Percentiles rank a stretch among this genome's conserved stretches.
phyloP scores from a whole-genome alignment of 805 yeast species.

The Zygosaccharomyces siamensis region DNA sequence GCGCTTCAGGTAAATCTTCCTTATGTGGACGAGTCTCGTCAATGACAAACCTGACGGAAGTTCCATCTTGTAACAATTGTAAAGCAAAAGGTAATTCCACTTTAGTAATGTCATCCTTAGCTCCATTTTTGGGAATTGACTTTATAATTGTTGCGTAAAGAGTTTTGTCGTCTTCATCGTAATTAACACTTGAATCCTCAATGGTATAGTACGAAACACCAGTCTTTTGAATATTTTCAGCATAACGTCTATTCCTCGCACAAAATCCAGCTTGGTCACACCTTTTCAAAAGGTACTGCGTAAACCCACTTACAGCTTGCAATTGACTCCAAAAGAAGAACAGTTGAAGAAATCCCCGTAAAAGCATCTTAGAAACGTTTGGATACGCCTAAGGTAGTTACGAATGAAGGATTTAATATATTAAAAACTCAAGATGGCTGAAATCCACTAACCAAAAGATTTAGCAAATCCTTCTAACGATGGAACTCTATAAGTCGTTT shows the following conservation, averaged over 20 bases:
- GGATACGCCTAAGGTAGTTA: background rate
- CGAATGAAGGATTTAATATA: background rate
- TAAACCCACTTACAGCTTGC: conserved; percentile 39
- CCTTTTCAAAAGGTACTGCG: conserved; percentile 64
- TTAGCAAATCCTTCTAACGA: background rate
- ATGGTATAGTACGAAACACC: conserved; percentile 40
- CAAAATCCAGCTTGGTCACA: conserved; percentile 86
- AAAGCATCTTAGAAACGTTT: background rate
- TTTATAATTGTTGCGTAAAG: conserved; percentile 49
- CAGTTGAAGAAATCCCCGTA: background rate
- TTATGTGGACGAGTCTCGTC: conserved; percentile 54
- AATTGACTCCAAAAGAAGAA: conserved; percentile 5
- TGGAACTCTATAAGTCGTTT: background rate
- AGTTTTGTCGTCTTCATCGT: conserved; percentile 29
- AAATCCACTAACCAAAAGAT: background rate
- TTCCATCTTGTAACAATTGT: conserved; percentile 46
- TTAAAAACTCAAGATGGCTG: background rate
- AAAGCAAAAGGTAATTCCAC: conserved; percentile 54
- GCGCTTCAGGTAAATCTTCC: conserved; percentile 20
- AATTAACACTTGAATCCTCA: conserved; percentile 35
- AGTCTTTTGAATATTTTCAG: conserved; percentile 36
- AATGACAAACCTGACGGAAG: conserved; percentile 54
- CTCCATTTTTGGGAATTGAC: conserved; percentile 28
- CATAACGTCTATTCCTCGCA: conserved; percentile 67
- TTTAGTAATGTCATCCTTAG: conserved; percentile 31